phyloP scores from a whole-genome alignment of 2,329 filamentous ascomycete species.

The Sporothrix brunneoviolacea region DNA sequence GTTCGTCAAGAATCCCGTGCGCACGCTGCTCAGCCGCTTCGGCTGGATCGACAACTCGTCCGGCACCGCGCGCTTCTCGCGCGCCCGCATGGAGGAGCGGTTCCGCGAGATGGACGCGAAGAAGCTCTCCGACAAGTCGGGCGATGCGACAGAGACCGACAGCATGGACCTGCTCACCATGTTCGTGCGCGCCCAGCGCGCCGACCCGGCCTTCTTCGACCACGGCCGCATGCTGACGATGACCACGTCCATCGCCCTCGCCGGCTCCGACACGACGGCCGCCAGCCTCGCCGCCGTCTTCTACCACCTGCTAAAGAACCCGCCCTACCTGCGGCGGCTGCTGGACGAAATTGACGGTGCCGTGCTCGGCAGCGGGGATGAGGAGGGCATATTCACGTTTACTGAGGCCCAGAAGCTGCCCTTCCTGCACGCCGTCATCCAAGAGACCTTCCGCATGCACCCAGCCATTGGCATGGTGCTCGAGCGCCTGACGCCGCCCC shows the following conservation, averaged over 20 bases:
- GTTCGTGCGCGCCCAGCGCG: slow-evolving; percentile 8
- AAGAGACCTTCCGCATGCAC: slow-evolving; percentile 40
- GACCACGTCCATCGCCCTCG: slow-evolving; percentile 28
- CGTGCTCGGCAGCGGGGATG: background rate
- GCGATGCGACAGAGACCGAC: background rate
- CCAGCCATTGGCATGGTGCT: slow-evolving; percentile 22
- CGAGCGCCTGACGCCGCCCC: slow-evolving; percentile 4
- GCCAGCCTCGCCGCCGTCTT: slow-evolving; percentile 19
- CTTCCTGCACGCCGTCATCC: slow-evolving; percentile 43
- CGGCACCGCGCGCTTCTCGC: slow-evolving; percentile 17
- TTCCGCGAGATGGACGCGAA: background rate
- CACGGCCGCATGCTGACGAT: slow-evolving; percentile 9
- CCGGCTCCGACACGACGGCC: slow-evolving; percentile 24
- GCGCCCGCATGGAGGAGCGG: slow-evolving; percentile 14
- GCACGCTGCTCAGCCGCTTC: slow-evolving; percentile 28
- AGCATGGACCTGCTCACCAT: slow-evolving; percentile 24
- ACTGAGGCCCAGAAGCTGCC: slow-evolving; percentile 27
- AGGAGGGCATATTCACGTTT: background rate
- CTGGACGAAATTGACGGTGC: slow-evolving; percentile 3
- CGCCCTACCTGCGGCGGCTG: background rate
- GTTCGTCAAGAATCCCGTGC: slow-evolving; percentile 21
- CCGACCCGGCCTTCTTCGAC: background rate
- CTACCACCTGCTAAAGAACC: slow-evolving; percentile 20
- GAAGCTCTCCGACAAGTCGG: background rate
- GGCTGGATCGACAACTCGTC: slow-evolving; percentile 31